These are phyloP conservation scores for Hippophae rhamnoides DNA, from an alignment of 306 rosid genomes.

Conservation along the genomic window DNA sequence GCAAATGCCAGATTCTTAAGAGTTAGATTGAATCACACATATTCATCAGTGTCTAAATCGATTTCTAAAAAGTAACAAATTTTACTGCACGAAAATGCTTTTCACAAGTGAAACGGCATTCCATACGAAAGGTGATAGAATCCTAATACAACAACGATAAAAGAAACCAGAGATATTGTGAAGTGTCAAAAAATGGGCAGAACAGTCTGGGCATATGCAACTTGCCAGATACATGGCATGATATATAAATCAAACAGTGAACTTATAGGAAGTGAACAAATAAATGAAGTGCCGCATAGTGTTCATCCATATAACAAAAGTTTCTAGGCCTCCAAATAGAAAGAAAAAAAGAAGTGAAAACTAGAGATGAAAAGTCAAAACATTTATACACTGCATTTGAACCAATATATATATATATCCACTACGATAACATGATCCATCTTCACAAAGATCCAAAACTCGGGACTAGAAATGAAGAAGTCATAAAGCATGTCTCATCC, in stretches of 20 bases:
- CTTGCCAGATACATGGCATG: neutral
- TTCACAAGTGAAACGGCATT: too few species aligned
- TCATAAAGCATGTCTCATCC: slow-evolving; percentile 1
- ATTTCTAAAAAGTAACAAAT: too few species aligned
- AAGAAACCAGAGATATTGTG: too few species aligned
- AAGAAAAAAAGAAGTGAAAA: too few species aligned
- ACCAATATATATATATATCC: neutral
- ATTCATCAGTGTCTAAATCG: too few species aligned
- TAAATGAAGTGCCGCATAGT: neutral
- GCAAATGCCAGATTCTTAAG: too few species aligned
- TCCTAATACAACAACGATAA: too few species aligned
- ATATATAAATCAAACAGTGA: neutral
- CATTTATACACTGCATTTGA: neutral
- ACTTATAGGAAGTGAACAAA: neutral
- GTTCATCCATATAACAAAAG: neutral
- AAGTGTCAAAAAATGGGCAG: too few species aligned
- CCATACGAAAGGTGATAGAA: too few species aligned
- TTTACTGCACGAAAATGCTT: too few species aligned
- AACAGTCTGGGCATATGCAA: neutral
- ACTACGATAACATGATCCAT: slow-evolving; percentile 1
- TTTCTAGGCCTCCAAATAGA: neutral
- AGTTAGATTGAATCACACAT: too few species aligned
- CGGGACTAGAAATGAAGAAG: slow-evolving; percentile 2
- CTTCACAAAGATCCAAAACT: slow-evolving; percentile 8
- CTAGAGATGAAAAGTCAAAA: neutral